Base-by-base conservation (phyloP, 2,329 filamentous ascomycete species). In the Cytospora leucostoma region DNA sequence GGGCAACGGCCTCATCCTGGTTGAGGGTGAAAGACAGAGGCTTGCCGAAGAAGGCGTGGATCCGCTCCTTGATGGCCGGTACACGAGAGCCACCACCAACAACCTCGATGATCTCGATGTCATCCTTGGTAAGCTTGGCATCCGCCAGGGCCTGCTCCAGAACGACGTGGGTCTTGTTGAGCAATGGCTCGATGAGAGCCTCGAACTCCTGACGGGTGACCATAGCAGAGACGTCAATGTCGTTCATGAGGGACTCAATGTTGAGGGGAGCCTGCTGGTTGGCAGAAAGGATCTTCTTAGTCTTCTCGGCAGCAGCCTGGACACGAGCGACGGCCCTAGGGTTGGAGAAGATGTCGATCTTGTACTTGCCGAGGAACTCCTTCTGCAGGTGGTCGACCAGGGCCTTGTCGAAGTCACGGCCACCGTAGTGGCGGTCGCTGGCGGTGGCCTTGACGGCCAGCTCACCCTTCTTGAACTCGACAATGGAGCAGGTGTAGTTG, bases 241-340 rank as follows among this genome's bases (percentile, higher is more conserved):
- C 95, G 78, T 98, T 96, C 93, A 99, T 98, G 70, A 99, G 83
- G 40, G 93, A 97, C 82, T 99, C 95, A 73, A 99, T 96, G 84
- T 93, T 98, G 77, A 99, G 79, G 56, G 94, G 92, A 19, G 94
- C 93, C 74, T 90, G 86, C 70, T 93, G 90, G 81, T 98, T 98
- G 75, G 95, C 95, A 40, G 94, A 98, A 62, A 99, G 83, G 62
- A 98, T 89, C 88, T 98, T 98, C 89, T 99, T 99, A 75, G 96
- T 82, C 85, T 97, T 97, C 85, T 99, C 95, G 61, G 93, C 93
- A 63, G 91, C 93, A 66, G 92, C 88, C 50, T 91, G 85, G 71
- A 96, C 91, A 76, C 95, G 92, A 70, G 93, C 88, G 77, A 89
- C 86, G 64, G 94, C 95, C 82, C 97, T 97, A 69, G 88, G 86